Evolutionary conservation across 148 eudicot species (phyloP).

Genomic region (Talinum fruticosum): DNA sequence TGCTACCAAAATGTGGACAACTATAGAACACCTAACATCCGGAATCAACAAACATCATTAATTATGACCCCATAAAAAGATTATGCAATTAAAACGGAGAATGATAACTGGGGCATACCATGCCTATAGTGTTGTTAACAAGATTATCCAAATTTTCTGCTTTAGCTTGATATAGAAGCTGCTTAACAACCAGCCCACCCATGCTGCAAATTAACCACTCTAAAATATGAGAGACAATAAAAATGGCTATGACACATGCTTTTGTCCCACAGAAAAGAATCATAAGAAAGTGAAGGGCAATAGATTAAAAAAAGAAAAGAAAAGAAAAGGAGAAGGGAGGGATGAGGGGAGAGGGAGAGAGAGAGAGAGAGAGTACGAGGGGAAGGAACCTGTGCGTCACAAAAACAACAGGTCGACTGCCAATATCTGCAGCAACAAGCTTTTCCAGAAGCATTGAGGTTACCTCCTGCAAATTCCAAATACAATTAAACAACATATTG

Average conservation of each 20-base stretch:
- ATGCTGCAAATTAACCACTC: conserved; percentile 55
- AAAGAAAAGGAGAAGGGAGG: background rate
- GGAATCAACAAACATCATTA: conserved; percentile 1
- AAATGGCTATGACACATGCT: background rate
- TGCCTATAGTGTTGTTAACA: conserved; percentile 73
- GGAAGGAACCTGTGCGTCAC: conserved; percentile 81
- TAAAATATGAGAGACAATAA: conserved; percentile 11
- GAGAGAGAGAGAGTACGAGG: background rate
- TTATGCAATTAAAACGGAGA: background rate
- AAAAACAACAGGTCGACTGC: conserved; percentile 82
- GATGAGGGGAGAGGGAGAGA: background rate
- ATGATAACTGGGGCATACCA: conserved; percentile 54
- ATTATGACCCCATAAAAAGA: background rate
- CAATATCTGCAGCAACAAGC: conserved; percentile 93
- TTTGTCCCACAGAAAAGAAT: background rate
- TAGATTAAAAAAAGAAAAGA: background rate
- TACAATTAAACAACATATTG: background rate
- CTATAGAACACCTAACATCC: conserved; percentile 85
- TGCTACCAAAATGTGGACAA: conserved; percentile 99
- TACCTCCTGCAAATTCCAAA: conserved; percentile 64
- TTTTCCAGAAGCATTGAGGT: conserved; percentile 90
- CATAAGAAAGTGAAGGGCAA: background rate
- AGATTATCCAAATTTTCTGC: conserved; percentile 56
- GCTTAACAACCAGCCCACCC: conserved; percentile 99
- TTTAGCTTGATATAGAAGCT: conserved; percentile 88